Evolutionary conservation across 2,329 filamentous ascomycete species (phyloP).

Genomic region (Colletotrichum godetiae): DNA sequence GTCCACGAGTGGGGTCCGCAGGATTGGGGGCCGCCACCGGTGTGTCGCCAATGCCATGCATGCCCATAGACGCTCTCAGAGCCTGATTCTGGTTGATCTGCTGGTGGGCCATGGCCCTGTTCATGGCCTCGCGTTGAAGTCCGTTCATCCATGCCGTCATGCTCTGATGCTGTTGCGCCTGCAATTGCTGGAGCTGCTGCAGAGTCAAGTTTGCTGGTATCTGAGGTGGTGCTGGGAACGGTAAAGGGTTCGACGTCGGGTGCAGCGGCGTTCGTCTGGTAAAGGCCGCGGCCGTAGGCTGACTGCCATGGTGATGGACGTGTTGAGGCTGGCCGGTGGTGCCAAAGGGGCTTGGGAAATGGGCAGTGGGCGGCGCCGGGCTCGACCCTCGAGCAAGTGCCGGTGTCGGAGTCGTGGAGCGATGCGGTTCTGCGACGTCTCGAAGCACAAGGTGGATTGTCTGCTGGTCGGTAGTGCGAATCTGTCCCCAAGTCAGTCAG

Average conservation of each 20-base stretch:
- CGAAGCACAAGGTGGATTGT: slow-evolving; percentile 66
- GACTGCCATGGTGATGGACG: slow-evolving; percentile 41
- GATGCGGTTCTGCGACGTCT: slow-evolving; percentile 47
- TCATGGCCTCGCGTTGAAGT: slow-evolving; percentile 58
- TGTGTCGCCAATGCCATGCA: slow-evolving; percentile 53
- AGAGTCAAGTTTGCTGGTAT: slow-evolving; percentile 39
- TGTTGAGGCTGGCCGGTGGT: slow-evolving; percentile 40
- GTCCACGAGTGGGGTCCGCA: slow-evolving; percentile 38
- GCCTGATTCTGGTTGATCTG: slow-evolving; percentile 58
- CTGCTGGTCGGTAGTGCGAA: slow-evolving; percentile 51
- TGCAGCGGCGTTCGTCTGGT: slow-evolving; percentile 44
- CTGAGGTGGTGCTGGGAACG: slow-evolving; percentile 45
- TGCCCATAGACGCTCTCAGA: slow-evolving; percentile 51
- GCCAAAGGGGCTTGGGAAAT: slow-evolving; percentile 30
- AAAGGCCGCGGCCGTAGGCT: slow-evolving; percentile 42
- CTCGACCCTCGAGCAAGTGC: slow-evolving; percentile 38
- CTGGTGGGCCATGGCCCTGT: slow-evolving; percentile 54
- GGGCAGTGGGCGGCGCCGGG: slow-evolving; percentile 37
- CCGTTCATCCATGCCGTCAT: slow-evolving; percentile 59
- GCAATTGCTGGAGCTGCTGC: slow-evolving; percentile 37
- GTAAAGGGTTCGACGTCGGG: slow-evolving; percentile 41
- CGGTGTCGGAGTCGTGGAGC: slow-evolving; percentile 39
- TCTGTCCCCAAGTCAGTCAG: slow-evolving; percentile 34
- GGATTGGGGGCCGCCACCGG: slow-evolving; percentile 39
- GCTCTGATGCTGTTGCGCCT: slow-evolving; percentile 51